Evolutionary conservation across 495 filamentous ascomycete genomes (phyloP).

Genomic region (Sporormia fimetaria): DNA sequence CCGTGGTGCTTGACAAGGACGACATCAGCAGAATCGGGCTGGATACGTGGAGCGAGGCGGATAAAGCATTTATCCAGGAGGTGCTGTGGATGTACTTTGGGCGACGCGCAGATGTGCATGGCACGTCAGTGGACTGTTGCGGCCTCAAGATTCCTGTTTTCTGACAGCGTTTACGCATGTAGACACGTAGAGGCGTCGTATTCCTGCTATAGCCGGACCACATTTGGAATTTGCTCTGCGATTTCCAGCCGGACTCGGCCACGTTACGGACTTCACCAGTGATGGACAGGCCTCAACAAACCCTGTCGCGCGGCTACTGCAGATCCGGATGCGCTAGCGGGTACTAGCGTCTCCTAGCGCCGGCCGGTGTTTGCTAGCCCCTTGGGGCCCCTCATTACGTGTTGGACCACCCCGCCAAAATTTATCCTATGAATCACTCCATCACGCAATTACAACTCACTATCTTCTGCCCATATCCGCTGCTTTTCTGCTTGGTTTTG

Average conservation of each 20-base stretch:
- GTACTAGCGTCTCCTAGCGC: too few relatives aligned
- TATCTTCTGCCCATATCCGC: not conserved
- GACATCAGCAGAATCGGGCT: conserved; percentile 73
- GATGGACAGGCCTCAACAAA: too few relatives aligned
- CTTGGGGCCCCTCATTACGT: too few relatives aligned
- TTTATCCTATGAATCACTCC: too few relatives aligned
- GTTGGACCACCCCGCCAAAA: too few relatives aligned
- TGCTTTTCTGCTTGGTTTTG: not conserved
- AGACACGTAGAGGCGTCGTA: not conserved
- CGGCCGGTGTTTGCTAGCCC: too few relatives aligned
- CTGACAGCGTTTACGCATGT: not conserved
- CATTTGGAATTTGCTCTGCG: too few relatives aligned
- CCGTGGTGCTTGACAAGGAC: conserved; percentile 33
- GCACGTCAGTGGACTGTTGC: conserved; percentile 65
- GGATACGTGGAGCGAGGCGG: conserved; percentile 72
- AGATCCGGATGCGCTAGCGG: too few relatives aligned
- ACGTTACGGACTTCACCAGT: too few relatives aligned
- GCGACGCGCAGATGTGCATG: conserved; percentile 54
- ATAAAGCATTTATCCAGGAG: conserved; percentile 61
- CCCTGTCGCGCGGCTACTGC: too few relatives aligned
- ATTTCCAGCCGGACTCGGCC: too few relatives aligned
- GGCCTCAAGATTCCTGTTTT: conserved; percentile 52
- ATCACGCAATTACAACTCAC: too few relatives aligned
- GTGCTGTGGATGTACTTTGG: conserved; percentile 60
- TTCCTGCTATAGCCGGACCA: conserved; percentile 6